A percentile compares a stretch with the other conserved stretches of the same genome.
Conservation (phyloP, 306 rosid species). For the Begonia fuchsioides region DNA sequence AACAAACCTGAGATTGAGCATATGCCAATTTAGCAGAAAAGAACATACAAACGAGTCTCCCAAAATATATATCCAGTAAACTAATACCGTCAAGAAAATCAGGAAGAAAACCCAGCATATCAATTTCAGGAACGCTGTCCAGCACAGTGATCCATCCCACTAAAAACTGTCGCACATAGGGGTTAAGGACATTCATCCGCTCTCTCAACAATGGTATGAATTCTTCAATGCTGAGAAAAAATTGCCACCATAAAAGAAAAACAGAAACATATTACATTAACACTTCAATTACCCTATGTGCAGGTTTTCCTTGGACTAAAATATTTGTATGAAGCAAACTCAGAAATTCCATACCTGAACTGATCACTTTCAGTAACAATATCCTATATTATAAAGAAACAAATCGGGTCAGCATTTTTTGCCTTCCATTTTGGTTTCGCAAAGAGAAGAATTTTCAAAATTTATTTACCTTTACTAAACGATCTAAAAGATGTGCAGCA, state of each 20-base stretch:
- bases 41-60: too few relatives aligned
- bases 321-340: too few relatives aligned
- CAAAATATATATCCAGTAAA: not conserved
- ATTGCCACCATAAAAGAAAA: not conserved
- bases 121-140: conserved; percentile 98
- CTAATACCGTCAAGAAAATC: conserved; percentile 12
- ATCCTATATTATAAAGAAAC: conserved; percentile 54
- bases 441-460: too few relatives aligned
- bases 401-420: conserved; percentile 1
- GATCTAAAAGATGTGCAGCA: conserved; percentile 97
- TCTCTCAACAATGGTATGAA: conserved; percentile 96
- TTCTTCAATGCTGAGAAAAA: conserved; percentile 74
- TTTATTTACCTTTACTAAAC: conserved; percentile 88
- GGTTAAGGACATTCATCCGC: conserved; percentile 97
- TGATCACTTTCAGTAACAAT: conserved; percentile 99
- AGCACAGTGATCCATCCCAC: conserved; percentile 99
- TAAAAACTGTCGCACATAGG: conserved; percentile 96
- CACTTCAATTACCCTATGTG: too few relatives aligned
- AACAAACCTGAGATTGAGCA: conserved; percentile 52
- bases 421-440: not conserved
- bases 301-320: too few relatives aligned
- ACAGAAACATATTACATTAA: too few relatives aligned
- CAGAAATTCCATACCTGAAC: conserved; percentile 59
- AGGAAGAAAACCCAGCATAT: conserved; percentile 62
- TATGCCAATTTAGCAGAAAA: not conserved